Evolutionary conservation across 495 filamentous ascomycete species (phyloP), one percentile per base, ranked within the genome.

Genomic region (Aspergillus sparsus): DNA sequence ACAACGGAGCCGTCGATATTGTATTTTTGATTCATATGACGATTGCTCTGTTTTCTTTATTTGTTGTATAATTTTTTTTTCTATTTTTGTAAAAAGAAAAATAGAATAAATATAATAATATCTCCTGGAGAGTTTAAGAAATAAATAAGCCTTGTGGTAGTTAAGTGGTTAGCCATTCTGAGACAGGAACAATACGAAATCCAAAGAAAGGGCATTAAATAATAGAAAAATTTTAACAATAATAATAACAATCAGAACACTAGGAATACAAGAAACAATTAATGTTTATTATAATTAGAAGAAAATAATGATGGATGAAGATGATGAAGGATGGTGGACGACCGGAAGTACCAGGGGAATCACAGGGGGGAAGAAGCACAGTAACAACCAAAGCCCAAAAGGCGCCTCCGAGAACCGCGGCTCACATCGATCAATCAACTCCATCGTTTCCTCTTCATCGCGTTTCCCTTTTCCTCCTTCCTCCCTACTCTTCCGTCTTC

Each of bases 321-420:
- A 15, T 9, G 7, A 9, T 15, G 39, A 11, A 11, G 39, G 39
- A 41, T 10, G 13, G 9, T 41, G 2, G 37, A 41, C 39, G 39
- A 12, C 9, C 12, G 12, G 6, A 42, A 42, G 39, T 45, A 41
- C 7, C 7, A 33, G 41, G 49, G 27, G 49, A 53, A 59, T 59
- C 57, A 59, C 57, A 59, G 57, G 58, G 47, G 50, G 35, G 35
- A 36, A 50, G 11, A 35, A 15, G 2, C 13, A 41, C 45, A 50
- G 36, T 27, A 27, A 27, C 46, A 6, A 35, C 42, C 41, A 42
- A 50, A n/a, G n/a, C n/a, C n/a, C n/a, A n/a, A n/a, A n/a, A 41
- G 52, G 35, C 16, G 63, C 57, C 58, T 64, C 73, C 74, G 74
- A 76, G 63, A 74, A 66, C 74, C 74, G 74, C 74, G 72, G 72